Percentiles rank a stretch among this genome's conserved stretches.
Conservation (phyloP, 2,329 filamentous ascomycete genomes). For the Didymella lethalis region DNA sequence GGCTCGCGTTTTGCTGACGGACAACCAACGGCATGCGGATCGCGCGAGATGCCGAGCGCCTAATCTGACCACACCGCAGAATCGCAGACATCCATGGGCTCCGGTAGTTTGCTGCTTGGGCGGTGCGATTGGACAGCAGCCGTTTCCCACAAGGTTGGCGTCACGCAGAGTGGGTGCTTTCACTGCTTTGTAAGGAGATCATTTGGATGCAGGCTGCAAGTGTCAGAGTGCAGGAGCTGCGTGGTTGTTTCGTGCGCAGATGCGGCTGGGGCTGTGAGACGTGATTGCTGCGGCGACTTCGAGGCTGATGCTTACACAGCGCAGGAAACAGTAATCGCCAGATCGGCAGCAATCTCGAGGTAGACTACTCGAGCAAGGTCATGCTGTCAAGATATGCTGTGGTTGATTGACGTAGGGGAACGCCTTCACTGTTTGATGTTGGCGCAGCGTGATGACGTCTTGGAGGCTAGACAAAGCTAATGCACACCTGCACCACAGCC, state of each 20-base stretch:
- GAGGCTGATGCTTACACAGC: slow-evolving; percentile 27
- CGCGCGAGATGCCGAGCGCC: slow-evolving; percentile 34
- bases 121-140: slow-evolving; percentile 23
- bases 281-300: slow-evolving; percentile 34
- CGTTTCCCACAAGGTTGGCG: slow-evolving; percentile 2
- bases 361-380: background rate
- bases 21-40: slow-evolving; percentile 26
- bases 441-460: slow-evolving; percentile 34
- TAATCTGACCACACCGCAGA: slow-evolving; percentile 23
- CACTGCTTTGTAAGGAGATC: slow-evolving; percentile 2
- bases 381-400: slow-evolving; percentile 8
- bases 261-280: slow-evolving; percentile 21
- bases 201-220: slow-evolving; percentile 18
- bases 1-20: slow-evolving; percentile 11
- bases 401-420: slow-evolving; percentile 18
- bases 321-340: slow-evolving; percentile 7
- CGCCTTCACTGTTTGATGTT: slow-evolving; percentile 19
- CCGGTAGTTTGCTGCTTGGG: slow-evolving; percentile 4
- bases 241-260: slow-evolving; percentile 17
- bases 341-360: slow-evolving; percentile 3
- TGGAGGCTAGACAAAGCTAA: slow-evolving; percentile 27
- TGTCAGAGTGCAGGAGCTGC: slow-evolving; percentile 6
- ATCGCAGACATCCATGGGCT: slow-evolving; percentile 13
- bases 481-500: slow-evolving; percentile 25
- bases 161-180: slow-evolving; percentile 7